Evolutionary conservation across 306 rosid genomes (phyloP).

Genomic region (Rubus idaeus): DNA sequence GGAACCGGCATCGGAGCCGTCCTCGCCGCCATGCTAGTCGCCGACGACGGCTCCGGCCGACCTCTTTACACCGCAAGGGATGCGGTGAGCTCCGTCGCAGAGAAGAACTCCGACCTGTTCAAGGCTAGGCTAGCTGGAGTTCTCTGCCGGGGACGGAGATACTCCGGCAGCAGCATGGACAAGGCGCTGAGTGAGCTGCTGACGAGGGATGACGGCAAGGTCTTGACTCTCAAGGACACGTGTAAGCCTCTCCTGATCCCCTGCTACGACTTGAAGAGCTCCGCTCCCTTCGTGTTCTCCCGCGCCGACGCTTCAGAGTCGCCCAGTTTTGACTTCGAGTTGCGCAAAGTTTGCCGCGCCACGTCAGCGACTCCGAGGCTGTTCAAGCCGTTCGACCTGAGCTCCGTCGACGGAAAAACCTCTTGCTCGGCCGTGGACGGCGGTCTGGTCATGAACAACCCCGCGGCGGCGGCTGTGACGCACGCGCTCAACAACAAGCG

Average conservation of each 20-base stretch:
- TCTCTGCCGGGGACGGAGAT: conserved; percentile 47
- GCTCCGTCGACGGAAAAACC: conserved; percentile 79
- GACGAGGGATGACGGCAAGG: conserved; percentile 45
- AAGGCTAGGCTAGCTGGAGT: conserved; percentile 36
- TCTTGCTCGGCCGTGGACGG: conserved; percentile 87
- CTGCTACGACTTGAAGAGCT: conserved; percentile 90
- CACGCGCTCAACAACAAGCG: conserved; percentile 95
- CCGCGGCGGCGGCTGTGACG: conserved; percentile 89
- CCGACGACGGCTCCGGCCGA: conserved; percentile 64
- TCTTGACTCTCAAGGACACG: conserved; percentile 77
- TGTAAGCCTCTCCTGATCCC: conserved; percentile 84
- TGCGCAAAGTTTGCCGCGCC: conserved; percentile 95
- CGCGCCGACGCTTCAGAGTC: conserved; percentile 91
- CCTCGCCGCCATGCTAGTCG: conserved; percentile 73
- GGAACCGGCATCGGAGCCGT: conserved; percentile 88
- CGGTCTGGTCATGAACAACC: conserved; percentile 94
- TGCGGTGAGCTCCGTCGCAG: conserved; percentile 43
- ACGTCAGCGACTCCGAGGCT: conserved; percentile 79
- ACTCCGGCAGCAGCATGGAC: conserved; percentile 70
- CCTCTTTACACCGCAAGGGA: conserved; percentile 75
- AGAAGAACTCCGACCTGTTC: conserved; percentile 53
- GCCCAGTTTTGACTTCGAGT: conserved; percentile 87
- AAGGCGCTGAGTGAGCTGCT: conserved; percentile 56
- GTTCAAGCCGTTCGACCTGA: conserved; percentile 73
- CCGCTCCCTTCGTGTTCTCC: conserved; percentile 94